Base-by-base conservation (phyloP, 31 red algal species). In the Endocladia muricata region DNA sequence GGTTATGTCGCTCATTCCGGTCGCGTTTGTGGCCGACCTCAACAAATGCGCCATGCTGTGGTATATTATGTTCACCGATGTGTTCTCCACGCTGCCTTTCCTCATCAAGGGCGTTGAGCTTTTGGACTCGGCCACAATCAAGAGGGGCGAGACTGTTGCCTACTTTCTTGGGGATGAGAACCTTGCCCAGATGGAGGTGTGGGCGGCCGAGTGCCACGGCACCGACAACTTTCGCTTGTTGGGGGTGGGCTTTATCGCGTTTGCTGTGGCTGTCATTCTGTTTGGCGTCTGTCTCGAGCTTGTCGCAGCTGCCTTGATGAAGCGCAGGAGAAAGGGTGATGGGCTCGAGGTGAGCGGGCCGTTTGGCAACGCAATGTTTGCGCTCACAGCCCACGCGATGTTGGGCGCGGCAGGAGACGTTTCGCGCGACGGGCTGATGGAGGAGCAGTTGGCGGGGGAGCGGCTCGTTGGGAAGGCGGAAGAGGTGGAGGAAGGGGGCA, bases 61-160 rank as follows among this genome's bases (percentile, higher is more conserved):
- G 5, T 74, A 84, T 29, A 71, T 48, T 1, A 37, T 84, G 57
- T n/a, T 75, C 35, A 84, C 47, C 29, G 81, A 84, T 29, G 58
- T 84, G 6, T 21, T 84, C 8, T 64, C 81, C 1, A 60, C 67
- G 5, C 7, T 84, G 19, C 81, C 81, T 8, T n/a, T n/a, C n/a
- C n/a, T n/a, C n/a, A n/a, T n/a, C n/a, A n/a, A n/a, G n/a, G n/a
- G n/a, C n/a, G n/a, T n/a, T n/a, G n/a, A n/a, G n/a, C n/a, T n/a
- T n/a, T n/a, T n/a, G n/a, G n/a, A n/a, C n/a, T n/a, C n/a, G n/a
- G n/a, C n/a, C n/a, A n/a, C n/a, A n/a, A n/a, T n/a, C n/a, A n/a
- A n/a, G n/a, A 40, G 67, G 3, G 28, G 6, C 15, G 67, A 70
- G 52, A 70, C 67, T 30, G 67, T 75, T 59, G 54, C 71, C 33